Base-by-base conservation (phyloP, 331 rosid genomes). In the Acacia pycnantha region DNA sequence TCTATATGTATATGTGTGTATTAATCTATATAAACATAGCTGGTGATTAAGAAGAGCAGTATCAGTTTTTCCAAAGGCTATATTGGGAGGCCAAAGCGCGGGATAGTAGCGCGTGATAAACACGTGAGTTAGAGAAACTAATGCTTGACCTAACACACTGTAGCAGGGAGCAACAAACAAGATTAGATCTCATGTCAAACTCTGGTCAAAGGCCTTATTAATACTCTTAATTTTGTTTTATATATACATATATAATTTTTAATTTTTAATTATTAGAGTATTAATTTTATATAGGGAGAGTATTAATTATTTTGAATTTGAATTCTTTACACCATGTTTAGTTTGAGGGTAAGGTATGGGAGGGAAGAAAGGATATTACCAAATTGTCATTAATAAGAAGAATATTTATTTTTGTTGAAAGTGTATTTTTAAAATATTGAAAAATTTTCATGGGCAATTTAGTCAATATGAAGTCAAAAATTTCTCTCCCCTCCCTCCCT, bases 61-160 rank as follows among this genome's bases (percentile, higher is more conserved):
- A 22, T 58, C 27, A 54, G 19, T 21, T 54, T 54, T 54, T 26
- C 41, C 61, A 2, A 58, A 58, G 31, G 65, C 65, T 12, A 29
- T 3, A 44, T 24, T 33, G 77, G 83, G 58, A 54, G 70, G 76
- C 78, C 83, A 56, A 75, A 22, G 77, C 70, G 84, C 81, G 10
- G 51, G 41, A 22, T 33, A 19, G 15, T 19, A 64, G 87, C 90
- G 87, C 88, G 90, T 88, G 86, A 18, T 0, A 3, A 0, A 47
- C 86, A 88, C 82, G 69, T 0, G 84, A 22, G 77, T 73, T 73
- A 24, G 79, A 80, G 46, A 26, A 24, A 6, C 77, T 72, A 79
- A 74, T 59, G 46, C 74, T 44, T 48, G 81, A 82, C 87, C 87
- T 64, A 83, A 78, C 67, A 74, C 75, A 69, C 81, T 80, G 79